Base-by-base conservation (phyloP, 106 monocot species). In the Apostasia shenzhenica region DNA sequence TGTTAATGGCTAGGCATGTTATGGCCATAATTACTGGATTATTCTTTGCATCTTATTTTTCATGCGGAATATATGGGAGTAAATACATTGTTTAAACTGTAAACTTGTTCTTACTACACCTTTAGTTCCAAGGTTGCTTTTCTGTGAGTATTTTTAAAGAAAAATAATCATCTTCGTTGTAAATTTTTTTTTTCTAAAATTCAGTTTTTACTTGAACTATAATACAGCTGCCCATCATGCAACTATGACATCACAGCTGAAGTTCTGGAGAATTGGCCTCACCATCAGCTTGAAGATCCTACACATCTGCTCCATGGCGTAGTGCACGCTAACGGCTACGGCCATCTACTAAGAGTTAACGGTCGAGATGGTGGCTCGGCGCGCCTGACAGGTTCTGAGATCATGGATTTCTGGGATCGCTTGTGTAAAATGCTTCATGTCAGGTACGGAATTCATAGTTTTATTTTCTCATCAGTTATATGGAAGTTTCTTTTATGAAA, bases 361-460 rank as follows among this genome's bases (percentile, higher is more conserved):
- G 97, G 97, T 1, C 76, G 79, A 51, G 85, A 90, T 75, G 92
- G 92, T n/a, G 97, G 92, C 0, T 97, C 97, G 38, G 81, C 55
- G 67, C 57, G 70, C 54, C 50, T 99, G 2, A 81, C 81, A 3
- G 92, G 97, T 14, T 66, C 64, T 70, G 86, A 89, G 54, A 85
- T 92, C 2, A 90, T 99, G 92, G 68, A 71, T 6, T 97, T 97
- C 63, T 97, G 97, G 97, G 97, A 92, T 61, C 89, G 86, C 6
- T 54, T 97, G 26, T 97, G 97, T 68, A 83, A 73, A 61, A 67
- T 79, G 75, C 85, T 97, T 26, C 80, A 57, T 37, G 86, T 97
- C 77, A 92, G 95, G 95, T 95, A 78, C 70, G 41, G 10, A 58
- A 71, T 60, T 13, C 1, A 13, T 8, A 42, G 3, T 4, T 40